These are phyloP conservation scores for Ephemerocybe angulata DNA, from an alignment of 768 basidiomycete species.

Conservation along the genomic window DNA sequence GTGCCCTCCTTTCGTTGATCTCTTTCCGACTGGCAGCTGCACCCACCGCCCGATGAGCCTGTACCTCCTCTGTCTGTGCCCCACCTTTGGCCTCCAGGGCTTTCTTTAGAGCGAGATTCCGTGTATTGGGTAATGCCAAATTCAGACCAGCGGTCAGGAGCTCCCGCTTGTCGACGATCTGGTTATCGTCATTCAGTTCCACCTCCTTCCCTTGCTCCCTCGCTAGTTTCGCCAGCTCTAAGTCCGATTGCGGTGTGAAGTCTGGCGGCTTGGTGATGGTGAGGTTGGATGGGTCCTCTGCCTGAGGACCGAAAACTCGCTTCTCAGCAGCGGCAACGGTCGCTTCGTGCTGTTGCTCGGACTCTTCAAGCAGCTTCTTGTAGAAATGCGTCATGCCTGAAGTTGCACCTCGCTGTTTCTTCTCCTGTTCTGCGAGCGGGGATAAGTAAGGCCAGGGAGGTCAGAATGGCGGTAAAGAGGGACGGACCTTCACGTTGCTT, in stretches of 20 bases:
- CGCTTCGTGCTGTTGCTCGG: constrained; percentile 80
- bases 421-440: constrained; percentile 51
- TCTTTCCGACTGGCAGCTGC: constrained; percentile 75
- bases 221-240: constrained; percentile 69
- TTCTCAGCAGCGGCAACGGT: constrained; percentile 75
- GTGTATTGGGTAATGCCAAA: constrained; percentile 77
- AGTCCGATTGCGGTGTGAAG: constrained; percentile 60
- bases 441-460: background rate
- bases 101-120: constrained; percentile 53
- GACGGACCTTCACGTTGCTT: constrained; percentile 76
- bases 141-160: constrained; percentile 90
- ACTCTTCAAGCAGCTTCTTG: constrained; percentile 70
- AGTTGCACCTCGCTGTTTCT: constrained; percentile 52
- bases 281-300: constrained; percentile 55
- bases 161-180: constrained; percentile 94
- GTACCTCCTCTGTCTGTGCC: constrained; percentile 23
- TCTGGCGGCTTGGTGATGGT: constrained; percentile 74
- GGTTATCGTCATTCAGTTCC: constrained; percentile 95
- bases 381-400: constrained; percentile 87
- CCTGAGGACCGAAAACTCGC: constrained; percentile 59
- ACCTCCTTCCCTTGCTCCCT: constrained; percentile 76
- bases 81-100: constrained; percentile 19
- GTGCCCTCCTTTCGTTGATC: constrained; percentile 77
- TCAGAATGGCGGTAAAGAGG: background rate
- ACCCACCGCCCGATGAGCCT: constrained; percentile 74